Conservation (phyloP, 1,139 yeast genomes). For the Debaryomyces coudertii region DNA sequence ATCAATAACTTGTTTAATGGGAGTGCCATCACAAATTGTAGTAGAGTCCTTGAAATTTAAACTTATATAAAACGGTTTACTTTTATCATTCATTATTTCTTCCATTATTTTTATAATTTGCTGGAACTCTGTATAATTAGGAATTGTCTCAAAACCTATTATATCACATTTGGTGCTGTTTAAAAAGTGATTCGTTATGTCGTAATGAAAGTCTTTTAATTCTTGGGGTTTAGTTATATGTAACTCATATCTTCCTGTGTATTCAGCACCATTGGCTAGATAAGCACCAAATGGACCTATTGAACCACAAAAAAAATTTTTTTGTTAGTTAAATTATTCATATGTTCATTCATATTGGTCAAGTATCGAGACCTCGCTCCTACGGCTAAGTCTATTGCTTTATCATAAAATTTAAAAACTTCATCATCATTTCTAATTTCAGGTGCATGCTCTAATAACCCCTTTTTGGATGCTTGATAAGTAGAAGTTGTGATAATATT, state of each 20-base stretch:
- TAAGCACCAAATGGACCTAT: constrained; percentile 78
- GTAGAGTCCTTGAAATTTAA: constrained; percentile 29
- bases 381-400: constrained; percentile 33
- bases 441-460: constrained; percentile 37
- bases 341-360: not conserved
- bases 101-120: constrained; percentile 31
- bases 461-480: constrained; percentile 58
- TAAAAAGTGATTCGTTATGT: constrained; percentile 45
- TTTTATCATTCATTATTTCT: constrained; percentile 21
- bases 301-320: constrained; percentile 52
- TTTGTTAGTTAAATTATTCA: constrained; percentile 1
- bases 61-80: constrained; percentile 35
- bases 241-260: constrained; percentile 60
- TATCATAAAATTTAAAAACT: constrained; percentile 32
- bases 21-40: constrained; percentile 39
- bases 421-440: constrained; percentile 25
- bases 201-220: constrained; percentile 51
- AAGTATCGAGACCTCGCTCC: constrained; percentile 25
- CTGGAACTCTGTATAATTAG: constrained; percentile 53
- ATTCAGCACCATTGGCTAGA: constrained; percentile 67
- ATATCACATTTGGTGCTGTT: constrained; percentile 46
- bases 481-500: constrained; percentile 60
- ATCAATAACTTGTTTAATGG: constrained; percentile 24
- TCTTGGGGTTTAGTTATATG: constrained; percentile 23
- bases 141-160: constrained; percentile 69